These are phyloP conservation scores for Phytophthora sp. DNA, from an alignment of 352 stramenopile species.

Conservation along the genomic window DNA sequence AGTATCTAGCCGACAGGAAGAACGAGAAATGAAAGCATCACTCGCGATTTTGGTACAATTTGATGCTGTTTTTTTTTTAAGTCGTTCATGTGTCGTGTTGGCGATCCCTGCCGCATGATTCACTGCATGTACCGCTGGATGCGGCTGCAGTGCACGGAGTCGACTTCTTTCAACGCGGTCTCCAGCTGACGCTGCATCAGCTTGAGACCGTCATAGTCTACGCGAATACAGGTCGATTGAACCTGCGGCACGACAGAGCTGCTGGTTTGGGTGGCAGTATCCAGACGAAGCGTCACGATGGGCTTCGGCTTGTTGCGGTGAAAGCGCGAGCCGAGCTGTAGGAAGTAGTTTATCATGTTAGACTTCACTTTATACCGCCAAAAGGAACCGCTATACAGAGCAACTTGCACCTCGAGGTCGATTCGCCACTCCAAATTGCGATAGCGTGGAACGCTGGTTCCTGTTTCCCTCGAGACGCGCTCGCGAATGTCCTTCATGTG, in stretches of 20 bases:
- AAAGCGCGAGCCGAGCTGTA: constrained; percentile 69
- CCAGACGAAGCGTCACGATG: constrained; percentile 71
- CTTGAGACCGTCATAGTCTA: constrained; percentile 71
- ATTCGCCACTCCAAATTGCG: constrained; percentile 80
- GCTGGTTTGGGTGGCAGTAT: constrained; percentile 40
- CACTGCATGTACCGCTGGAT: constrained; percentile 81
- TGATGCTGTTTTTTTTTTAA: background rate
- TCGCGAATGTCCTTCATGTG: constrained; percentile 60
- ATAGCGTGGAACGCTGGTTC: constrained; percentile 60
- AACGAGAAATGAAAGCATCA: constrained; percentile 29
- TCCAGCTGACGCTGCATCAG: constrained; percentile 73
- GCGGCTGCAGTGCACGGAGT: constrained; percentile 71
- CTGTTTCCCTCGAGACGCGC: constrained; percentile 48
- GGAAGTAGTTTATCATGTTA: background rate
- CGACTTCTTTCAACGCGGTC: constrained; percentile 66
- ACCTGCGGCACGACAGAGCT: constrained; percentile 28
- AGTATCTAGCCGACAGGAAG: constrained; percentile 34
- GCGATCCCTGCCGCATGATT: constrained; percentile 1
- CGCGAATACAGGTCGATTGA: constrained; percentile 55
- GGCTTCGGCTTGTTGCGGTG: constrained; percentile 65
- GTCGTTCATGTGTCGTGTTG: background rate
- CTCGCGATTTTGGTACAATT: background rate
- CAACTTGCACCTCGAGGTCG: constrained; percentile 65
- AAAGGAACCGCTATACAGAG: background rate
- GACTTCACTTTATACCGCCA: background rate